These are phyloP conservation scores for Leavenworthia alabamica DNA, from an alignment of 345 rosid genomes.

Conservation along the genomic window DNA sequence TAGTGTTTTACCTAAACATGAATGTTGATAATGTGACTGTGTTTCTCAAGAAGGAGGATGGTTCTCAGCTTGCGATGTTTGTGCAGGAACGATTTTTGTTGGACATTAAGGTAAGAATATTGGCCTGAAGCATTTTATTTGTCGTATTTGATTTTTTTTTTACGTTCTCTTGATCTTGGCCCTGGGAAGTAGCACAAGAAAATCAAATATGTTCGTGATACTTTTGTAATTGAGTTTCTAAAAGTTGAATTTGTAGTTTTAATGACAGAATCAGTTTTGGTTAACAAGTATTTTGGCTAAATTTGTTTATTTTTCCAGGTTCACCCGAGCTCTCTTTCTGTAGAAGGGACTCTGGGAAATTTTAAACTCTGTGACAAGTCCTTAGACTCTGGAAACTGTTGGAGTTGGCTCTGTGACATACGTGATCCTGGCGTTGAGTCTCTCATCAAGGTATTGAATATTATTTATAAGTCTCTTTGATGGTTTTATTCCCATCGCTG, in stretches of 20 bases:
- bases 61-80: conserved; percentile 90
- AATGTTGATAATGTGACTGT: conserved; percentile 83
- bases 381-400: conserved; percentile 59
- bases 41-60: conserved; percentile 93
- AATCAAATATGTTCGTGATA: too few relatives aligned
- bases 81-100: conserved; percentile 88
- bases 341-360: conserved; percentile 93
- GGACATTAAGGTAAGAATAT: conserved; percentile 68
- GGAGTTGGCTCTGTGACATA: conserved; percentile 98
- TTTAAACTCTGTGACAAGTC: conserved; percentile 93
- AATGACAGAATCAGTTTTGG: neutral
- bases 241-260: conserved; percentile 1
- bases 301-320: conserved; percentile 45
- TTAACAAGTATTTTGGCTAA: conserved; percentile 22
- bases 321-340: conserved; percentile 80
- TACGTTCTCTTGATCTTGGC: too few relatives aligned
- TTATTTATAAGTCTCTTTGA: neutral
- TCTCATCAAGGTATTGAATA: conserved; percentile 64
- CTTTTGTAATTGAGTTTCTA: too few relatives aligned
- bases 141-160: too few relatives aligned
- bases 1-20: conserved; percentile 78
- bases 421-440: conserved; percentile 95
- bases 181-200: too few relatives aligned
- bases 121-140: conserved; percentile 6
- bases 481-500: neutral